Base-by-base conservation (phyloP, 2,329 filamentous ascomycete species). In the Colletotrichum sp. region DNA sequence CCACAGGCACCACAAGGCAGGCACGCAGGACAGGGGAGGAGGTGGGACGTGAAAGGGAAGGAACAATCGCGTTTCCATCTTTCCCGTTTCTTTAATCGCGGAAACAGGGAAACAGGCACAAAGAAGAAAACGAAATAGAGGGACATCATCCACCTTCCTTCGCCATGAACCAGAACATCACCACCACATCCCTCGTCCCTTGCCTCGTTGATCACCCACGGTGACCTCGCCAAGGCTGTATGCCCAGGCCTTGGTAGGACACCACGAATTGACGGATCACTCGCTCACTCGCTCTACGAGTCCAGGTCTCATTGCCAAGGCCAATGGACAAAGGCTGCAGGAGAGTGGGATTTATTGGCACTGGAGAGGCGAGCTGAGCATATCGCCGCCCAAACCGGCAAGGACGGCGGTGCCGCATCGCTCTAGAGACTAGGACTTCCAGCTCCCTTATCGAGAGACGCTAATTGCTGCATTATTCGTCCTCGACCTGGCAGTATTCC, bases 341-440 rank as follows among this genome's bases (percentile, higher is more conserved):
- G 61, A 36, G 36, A 43, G 43, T 57, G 71, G 65, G n/a, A 59
- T 70, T 52, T 55, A 74, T 74, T 74, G 71, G 63, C 70, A 65
- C 30, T 65, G 24, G n/a, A 16, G 7, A 43, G 6, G 26, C 18
- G 70, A 36, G 71, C 65, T 69, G 55, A 69, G 30, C 55, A 36
- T 18, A 7, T 30, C 34, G 59, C 39, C 48, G 24, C 43, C 55
- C 55, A 34, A 43, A 39, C 59, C 67, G 59, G 68, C 24, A 70
- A 52, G 57, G 57, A 70, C 24, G 57, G 68, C 57, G 43, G n/a
- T 70, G 68, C 59, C 59, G 36, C 68, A 63, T 55, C 60, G 26
- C 59, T 30, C 59, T 61, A 34, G 32, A 34, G 32, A 34, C 32
- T 36, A 32, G 26, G 24, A 63, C 28, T n/a, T 21, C 18, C 60